Conservation (phyloP, 768 basidiomycete species). For the Paxillus rubicundulus region DNA sequence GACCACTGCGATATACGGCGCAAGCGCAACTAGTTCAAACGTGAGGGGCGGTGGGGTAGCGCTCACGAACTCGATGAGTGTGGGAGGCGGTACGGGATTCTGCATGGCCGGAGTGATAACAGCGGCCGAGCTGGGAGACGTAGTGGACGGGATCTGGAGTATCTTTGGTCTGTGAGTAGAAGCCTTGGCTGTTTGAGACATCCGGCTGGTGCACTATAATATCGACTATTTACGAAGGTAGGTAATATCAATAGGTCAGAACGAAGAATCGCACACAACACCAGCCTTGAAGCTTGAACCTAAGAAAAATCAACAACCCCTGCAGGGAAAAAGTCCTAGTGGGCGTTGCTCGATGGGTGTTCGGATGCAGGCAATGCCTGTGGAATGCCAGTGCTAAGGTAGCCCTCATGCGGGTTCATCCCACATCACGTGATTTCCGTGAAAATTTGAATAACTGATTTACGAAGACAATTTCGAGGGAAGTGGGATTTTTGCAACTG, state of each 20-base stretch:
- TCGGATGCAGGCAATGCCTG: background rate
- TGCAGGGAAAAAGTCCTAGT: background rate
- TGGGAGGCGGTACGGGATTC: constrained; percentile 4
- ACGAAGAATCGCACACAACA: background rate
- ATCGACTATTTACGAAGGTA: background rate
- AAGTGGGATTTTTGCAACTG: no score
- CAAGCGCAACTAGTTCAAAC: constrained; percentile 58
- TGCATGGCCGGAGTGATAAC: background rate
- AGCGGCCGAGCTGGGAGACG: constrained; percentile 1
- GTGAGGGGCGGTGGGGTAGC: constrained; percentile 62
- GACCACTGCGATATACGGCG: constrained; percentile 46
- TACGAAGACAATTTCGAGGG: no score
- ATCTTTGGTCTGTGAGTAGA: constrained; percentile 11
- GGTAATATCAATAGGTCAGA: background rate
- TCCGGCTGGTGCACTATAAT: background rate
- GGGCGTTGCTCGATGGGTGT: background rate
- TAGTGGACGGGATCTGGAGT: constrained; percentile 10
- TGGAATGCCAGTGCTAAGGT: no score
- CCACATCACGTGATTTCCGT: no score
- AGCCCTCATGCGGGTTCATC: no score
- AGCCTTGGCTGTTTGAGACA: background rate
- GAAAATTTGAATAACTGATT: no score
- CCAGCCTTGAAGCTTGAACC: background rate
- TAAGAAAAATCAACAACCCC: background rate
- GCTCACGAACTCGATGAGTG: constrained; percentile 48